Conservation (phyloP, 139 green algal genomes). For the Diplosphaera chodatii region DNA sequence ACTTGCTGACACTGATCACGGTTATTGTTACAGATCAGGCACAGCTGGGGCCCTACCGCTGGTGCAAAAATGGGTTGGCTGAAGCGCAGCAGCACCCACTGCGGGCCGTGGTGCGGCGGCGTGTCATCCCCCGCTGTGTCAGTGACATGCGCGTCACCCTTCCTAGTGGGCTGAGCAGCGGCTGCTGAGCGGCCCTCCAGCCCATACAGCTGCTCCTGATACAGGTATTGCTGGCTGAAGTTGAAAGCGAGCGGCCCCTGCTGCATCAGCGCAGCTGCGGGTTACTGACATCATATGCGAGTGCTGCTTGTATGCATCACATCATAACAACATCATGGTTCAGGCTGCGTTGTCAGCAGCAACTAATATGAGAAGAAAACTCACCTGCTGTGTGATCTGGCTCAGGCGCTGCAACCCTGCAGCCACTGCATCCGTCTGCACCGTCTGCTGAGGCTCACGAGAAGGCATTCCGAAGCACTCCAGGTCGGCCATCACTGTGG, state of each 20-base stretch:
- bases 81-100: constrained; percentile 78
- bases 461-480: constrained; percentile 70
- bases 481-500: constrained; percentile 74
- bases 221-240: constrained; percentile 50
- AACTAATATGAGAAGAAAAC: too few species aligned
- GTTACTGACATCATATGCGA: too few species aligned
- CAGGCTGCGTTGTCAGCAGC: too few species aligned
- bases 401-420: constrained; percentile 16
- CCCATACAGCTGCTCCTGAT: constrained; percentile 68
- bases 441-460: not conserved
- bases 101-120: constrained; percentile 48
- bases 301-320: too few species aligned
- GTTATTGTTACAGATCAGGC: too few species aligned
- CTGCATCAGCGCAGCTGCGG: constrained; percentile 7
- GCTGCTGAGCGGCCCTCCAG: constrained; percentile 54
- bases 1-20: too few species aligned
- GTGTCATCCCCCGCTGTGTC: not conserved
- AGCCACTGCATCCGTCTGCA: not conserved
- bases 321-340: too few species aligned
- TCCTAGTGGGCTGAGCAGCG: not conserved
- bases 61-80: constrained; percentile 72
- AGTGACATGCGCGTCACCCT: not conserved
- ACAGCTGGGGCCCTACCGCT: too few species aligned
- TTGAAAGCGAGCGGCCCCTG: constrained; percentile 40
- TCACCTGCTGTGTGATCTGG: constrained; percentile 10